Evolutionary conservation across 202 grass and related monocot genomes (phyloP).

Genomic region (Carex arenaria): DNA sequence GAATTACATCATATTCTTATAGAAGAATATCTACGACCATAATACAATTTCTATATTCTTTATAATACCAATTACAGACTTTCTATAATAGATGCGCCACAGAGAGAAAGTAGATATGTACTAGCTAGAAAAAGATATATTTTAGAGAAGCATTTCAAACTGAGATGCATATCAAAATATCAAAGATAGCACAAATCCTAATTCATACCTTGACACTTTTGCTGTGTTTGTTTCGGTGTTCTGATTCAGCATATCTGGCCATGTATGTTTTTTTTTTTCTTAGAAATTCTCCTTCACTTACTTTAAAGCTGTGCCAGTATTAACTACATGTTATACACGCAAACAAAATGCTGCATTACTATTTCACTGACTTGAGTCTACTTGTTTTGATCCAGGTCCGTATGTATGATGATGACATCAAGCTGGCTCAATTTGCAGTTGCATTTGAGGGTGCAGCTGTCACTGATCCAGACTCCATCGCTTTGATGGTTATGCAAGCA

Average conservation of each 20-base stretch:
- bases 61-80: no score
- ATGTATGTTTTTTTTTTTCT: background rate
- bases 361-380: background rate
- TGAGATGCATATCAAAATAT: no score
- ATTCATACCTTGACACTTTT: background rate
- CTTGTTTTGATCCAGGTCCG: slow-evolving; percentile 49
- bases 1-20: no score
- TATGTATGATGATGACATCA: slow-evolving; percentile 93
- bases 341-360: background rate
- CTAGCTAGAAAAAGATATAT: no score
- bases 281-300: background rate
- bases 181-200: no score
- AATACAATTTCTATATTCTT: no score
- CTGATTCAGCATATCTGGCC: background rate
- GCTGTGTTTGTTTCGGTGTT: background rate
- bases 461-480: slow-evolving; percentile 89
- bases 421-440: slow-evolving; percentile 93
- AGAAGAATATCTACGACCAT: no score
- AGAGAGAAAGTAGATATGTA: no score
- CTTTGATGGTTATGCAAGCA: slow-evolving; percentile 97
- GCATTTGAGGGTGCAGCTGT: slow-evolving; percentile 86
- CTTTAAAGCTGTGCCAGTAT: background rate
- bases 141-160: no score
- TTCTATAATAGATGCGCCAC: no score
- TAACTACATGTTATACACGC: background rate